Evolutionary conservation across 495 filamentous ascomycete species (phyloP).

Genomic region (Trichoderma orchidacearum): DNA sequence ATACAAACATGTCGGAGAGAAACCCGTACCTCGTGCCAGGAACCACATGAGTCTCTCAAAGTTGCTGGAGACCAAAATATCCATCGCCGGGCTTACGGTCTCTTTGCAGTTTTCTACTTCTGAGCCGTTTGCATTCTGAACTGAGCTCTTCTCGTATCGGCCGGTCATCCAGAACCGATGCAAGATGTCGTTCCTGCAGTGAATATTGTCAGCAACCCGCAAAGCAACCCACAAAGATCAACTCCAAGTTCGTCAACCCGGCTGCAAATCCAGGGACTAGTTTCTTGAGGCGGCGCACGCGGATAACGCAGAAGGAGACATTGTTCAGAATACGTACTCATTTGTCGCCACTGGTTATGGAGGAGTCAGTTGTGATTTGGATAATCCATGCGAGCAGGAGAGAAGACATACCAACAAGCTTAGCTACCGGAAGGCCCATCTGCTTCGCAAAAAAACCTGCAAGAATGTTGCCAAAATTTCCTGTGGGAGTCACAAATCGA

Average conservation of each 20-base stretch:
- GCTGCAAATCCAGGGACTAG: neutral
- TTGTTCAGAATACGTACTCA: neutral
- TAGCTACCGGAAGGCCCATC: slow-evolving; percentile 80
- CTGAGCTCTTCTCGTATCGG: slow-evolving; percentile 63
- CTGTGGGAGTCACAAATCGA: slow-evolving; percentile 73
- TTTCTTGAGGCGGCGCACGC: neutral
- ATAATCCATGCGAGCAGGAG: slow-evolving; percentile 44
- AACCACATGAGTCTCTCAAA: slow-evolving; percentile 97
- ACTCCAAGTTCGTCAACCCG: no score
- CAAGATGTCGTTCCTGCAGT: slow-evolving; percentile 72
- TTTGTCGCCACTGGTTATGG: neutral
- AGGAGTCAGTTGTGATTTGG: no score
- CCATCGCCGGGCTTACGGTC: slow-evolving; percentile 87
- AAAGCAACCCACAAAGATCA: no score
- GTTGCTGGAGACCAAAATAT: slow-evolving; percentile 88
- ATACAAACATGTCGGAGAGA: neutral
- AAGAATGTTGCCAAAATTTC: slow-evolving; percentile 94
- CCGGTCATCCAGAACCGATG: slow-evolving; percentile 75
- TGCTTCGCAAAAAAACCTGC: slow-evolving; percentile 82
- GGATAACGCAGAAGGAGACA: no score
- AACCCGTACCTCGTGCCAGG: slow-evolving; percentile 31
- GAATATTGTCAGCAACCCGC: neutral
- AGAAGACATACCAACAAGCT: slow-evolving; percentile 51
- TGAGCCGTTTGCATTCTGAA: slow-evolving; percentile 51
- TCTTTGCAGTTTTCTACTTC: slow-evolving; percentile 65